Base-by-base conservation (phyloP, 1,284 basidiomycete genomes). In the Kwoniella shivajii region DNA sequence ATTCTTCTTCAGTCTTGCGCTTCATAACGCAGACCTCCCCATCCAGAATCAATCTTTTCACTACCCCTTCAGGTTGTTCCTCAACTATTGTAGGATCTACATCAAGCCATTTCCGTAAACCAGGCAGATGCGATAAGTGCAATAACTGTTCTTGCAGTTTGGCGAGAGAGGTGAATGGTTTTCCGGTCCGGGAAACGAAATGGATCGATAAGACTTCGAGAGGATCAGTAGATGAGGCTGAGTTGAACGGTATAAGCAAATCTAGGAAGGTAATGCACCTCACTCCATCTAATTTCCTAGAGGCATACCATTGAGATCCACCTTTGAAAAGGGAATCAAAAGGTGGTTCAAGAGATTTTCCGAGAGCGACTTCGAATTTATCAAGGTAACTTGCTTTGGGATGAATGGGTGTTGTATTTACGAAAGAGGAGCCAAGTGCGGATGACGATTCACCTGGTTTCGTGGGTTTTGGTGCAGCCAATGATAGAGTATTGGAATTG, bases 211-310 rank as follows among this genome's bases (percentile, higher is more conserved):
- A 47, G 13, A 68, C 37, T 14, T 48, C 6, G 0, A 60, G 54
- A 16, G 37, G 31, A 9, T 18, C n/a, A 18, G 14, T 20, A 11
- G 27, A 16, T 39, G 33, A 14, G 2, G 31, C 10, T 20, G 16
- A 16, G 7, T 24, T 7, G 9, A 38, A 4, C 4, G 67, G 57
- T 14, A 72, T 33, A 6, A 57, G 22, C 29, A 74, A 59, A 49
- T 78, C 75, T n/a, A 78, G 39, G 13, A 71, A 61, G 10, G 68
- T 58, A 18, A 78, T 48, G 26, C 64, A 66, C 20, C 76, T 62
- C 1, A 76, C 69, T 1, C 76, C 76, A 54, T 78, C 76, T 4
- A 77, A 67, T 48, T 78, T 78, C 7, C 76, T 64, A 11, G 71
- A 74, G 9, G 69, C 74, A 42, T 64, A 75, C 74, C 74, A 77